Base-by-base conservation (phyloP, 495 filamentous ascomycete species). In the Penicillium paradoxum region DNA sequence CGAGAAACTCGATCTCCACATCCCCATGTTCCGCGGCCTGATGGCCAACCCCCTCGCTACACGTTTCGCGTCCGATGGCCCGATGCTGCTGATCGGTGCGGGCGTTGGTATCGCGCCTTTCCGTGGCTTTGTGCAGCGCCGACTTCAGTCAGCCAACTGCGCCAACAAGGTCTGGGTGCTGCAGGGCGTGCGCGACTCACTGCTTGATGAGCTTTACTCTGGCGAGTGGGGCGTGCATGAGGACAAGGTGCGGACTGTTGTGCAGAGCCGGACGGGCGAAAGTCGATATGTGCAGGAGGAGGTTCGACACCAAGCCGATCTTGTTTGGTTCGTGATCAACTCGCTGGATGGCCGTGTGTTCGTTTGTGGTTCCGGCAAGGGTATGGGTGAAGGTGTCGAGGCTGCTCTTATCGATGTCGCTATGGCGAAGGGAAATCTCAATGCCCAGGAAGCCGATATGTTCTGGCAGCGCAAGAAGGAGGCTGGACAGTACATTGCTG, bases 151-250 rank as follows among this genome's bases (percentile, higher is more conserved):
- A 45, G 93, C 95, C 53, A 98, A 95, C 72, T 97, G 93, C 67
- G 91, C 90, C 42, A 98, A 97, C 75, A 98, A 98, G 72, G 93
- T 97, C 59, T 98, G 93, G 93, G 92, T 98, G 43, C 82, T 98
- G 37, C 93, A 98, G 70, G 93, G 93, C n/a, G 81, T 97, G 25
- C 87, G 93, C 2, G 93, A 98, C 69, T 88, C 87, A 11, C 77
- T 91, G 1, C 80, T 97, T 22, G 93, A 98, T 59, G 93, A 98
- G 74, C 78, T 98, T 11, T 98, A 98, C 73, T 87, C 83, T 36
- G 93, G 93, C 53, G 93, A 98, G 65, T 95, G 95, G 85, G 93
- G 93, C 53, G 89, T 93, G 7, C 85, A 96, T 52, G 93, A 97
- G 67, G 81, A 84, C 36, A 84, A 95, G 69, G 90, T 98, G 52